These are phyloP conservation scores for Picea engelmannii DNA, from an alignment of 83 land plant species.

Conservation along the genomic window DNA sequence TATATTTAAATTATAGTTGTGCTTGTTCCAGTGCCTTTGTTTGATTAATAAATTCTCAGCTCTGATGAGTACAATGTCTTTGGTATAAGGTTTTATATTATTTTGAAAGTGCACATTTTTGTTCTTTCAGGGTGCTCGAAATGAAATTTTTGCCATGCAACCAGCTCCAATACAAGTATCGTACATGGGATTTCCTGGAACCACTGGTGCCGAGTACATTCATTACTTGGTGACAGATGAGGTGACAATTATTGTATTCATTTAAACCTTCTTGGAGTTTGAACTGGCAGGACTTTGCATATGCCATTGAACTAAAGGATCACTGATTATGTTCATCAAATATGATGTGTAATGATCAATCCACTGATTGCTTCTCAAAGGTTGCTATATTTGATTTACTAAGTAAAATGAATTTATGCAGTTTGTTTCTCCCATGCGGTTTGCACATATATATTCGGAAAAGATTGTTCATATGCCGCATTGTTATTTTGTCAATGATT, in stretches of 20 bases:
- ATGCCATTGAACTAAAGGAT: no score
- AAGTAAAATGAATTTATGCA: conserved; percentile 36
- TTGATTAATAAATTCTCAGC: no score
- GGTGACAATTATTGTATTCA: conserved; percentile 40
- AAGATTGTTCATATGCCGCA: conserved; percentile 98
- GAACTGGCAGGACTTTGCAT: no score
- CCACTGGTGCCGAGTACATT: conserved; percentile 95
- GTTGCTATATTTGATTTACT: not conserved
- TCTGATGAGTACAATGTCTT: no score
- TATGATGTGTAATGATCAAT: not conserved
- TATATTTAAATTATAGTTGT: not conserved
- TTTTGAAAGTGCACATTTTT: not conserved
- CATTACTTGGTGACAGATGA: conserved; percentile 97
- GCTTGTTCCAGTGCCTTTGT: not conserved
- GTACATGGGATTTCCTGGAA: conserved; percentile 99
- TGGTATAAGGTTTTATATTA: not conserved
- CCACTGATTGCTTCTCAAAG: not conserved
- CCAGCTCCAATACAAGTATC: conserved; percentile 99
- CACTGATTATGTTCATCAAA: not conserved
- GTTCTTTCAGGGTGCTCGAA: conserved; percentile 82
- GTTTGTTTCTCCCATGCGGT: conserved; percentile 89
- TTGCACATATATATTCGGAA: conserved; percentile 90
- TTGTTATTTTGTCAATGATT: conserved; percentile 99
- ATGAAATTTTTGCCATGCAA: conserved; percentile 99
- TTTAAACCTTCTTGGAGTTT: no score